Evolutionary conservation across 148 eudicot species (phyloP).

Genomic region (Rhododendron molle): DNA sequence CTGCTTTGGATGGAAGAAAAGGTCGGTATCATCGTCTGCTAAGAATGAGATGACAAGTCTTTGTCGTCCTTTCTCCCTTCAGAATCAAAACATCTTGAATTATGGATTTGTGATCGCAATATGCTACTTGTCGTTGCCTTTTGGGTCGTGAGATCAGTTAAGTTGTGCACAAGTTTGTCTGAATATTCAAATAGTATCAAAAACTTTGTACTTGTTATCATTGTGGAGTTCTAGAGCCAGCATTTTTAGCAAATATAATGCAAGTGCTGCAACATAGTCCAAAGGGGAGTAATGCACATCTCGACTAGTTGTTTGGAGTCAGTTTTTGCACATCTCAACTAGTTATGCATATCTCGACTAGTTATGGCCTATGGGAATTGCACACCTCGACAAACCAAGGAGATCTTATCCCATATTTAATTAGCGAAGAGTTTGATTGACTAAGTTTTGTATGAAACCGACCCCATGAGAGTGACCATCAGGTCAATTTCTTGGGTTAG

Average conservation of each 20-base stretch:
- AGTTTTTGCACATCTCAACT: no score
- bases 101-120: background rate
- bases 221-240: background rate
- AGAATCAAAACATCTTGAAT: background rate
- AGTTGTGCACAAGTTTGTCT: background rate
- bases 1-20: background rate
- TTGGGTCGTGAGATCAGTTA: background rate
- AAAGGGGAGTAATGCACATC: background rate
- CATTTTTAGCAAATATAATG: background rate
- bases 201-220: background rate
- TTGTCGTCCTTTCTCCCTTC: background rate
- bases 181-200: no score
- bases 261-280: background rate
- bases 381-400: no score
- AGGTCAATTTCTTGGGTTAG: no score
- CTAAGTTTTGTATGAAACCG: no score
- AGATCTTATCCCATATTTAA: no score
- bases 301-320: no score
- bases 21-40: background rate
- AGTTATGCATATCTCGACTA: no score
- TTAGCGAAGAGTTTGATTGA: no score
- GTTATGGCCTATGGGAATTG: no score
- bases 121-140: background rate
- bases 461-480: no score
- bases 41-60: background rate